A percentile compares a stretch with the other conserved stretches of the same genome.
These are phyloP conservation scores for Cladophialophora carrionii DNA, from an alignment of 2,329 filamentous ascomycete genomes.

Conservation along the genomic window DNA sequence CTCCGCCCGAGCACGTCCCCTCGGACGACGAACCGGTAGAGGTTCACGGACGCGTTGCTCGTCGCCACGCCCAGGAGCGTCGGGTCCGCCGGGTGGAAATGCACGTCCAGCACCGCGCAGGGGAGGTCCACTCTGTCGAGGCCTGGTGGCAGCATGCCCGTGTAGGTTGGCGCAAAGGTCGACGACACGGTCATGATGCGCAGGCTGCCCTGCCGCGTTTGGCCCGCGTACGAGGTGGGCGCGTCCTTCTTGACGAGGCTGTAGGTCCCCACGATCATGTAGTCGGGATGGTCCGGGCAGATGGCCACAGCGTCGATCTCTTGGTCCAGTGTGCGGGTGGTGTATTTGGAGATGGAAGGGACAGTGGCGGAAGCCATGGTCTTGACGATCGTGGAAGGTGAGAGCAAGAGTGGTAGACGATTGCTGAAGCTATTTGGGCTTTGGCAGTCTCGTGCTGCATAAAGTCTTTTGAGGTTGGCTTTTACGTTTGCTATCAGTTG, in stretches of 20 bases:
- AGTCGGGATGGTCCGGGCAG: conserved; percentile 32
- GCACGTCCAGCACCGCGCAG: conserved; percentile 80
- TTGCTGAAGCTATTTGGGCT: neutral
- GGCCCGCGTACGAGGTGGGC: conserved; percentile 19
- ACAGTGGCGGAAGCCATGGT: neutral
- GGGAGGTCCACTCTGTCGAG: conserved; percentile 39
- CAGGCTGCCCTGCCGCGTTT: conserved; percentile 30
- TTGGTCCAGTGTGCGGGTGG: conserved; percentile 27
- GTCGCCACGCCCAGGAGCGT: conserved; percentile 73
- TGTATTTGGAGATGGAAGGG: conserved; percentile 19
- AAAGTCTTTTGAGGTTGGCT: conserved; percentile 23
- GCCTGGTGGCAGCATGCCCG: conserved; percentile 27
- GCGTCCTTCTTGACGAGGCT: conserved; percentile 30
- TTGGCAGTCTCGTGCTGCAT: conserved; percentile 1
- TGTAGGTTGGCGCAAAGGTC: conserved; percentile 22
- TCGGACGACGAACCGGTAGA: conserved; percentile 55
- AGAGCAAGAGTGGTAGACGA: neutral
- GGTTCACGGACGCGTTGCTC: conserved; percentile 70
- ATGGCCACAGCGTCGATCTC: conserved; percentile 35
- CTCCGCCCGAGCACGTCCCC: conserved; percentile 32
- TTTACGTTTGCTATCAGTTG: conserved; percentile 25
- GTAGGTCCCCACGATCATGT: conserved; percentile 38
- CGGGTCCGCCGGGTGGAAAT: conserved; percentile 67
- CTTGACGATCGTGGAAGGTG: conserved; percentile 7
- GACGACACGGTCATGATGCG: conserved; percentile 29